Evolutionary conservation across 2,329 filamentous ascomycete species (phyloP).

Genomic region (Ascochyta lentis): DNA sequence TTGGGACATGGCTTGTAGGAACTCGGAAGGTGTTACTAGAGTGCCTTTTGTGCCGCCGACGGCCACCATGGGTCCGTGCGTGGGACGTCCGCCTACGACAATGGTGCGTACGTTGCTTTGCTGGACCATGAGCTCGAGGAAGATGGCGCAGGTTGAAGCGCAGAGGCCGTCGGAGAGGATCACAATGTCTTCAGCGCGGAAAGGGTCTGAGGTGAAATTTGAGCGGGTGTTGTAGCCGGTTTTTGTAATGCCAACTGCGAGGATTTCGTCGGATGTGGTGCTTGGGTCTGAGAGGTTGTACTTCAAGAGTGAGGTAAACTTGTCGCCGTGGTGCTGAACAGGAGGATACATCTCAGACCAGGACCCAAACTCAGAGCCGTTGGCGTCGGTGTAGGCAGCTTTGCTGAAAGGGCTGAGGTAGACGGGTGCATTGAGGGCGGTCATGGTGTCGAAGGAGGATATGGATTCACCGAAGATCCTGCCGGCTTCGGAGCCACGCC

Average conservation of each 20-base stretch:
- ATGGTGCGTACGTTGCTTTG: slow-evolving; percentile 53
- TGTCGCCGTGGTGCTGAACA: slow-evolving; percentile 38
- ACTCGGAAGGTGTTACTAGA: slow-evolving; percentile 37
- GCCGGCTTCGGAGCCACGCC: slow-evolving; percentile 52
- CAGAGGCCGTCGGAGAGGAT: slow-evolving; percentile 55
- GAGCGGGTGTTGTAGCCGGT: slow-evolving; percentile 38
- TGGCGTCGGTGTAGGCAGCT: slow-evolving; percentile 34
- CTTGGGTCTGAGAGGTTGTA: slow-evolving; percentile 49
- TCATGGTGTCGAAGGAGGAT: slow-evolving; percentile 25
- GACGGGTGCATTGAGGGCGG: slow-evolving; percentile 25
- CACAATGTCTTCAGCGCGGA: slow-evolving; percentile 48
- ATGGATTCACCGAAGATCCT: slow-evolving; percentile 37
- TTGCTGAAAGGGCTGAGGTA: slow-evolving; percentile 47
- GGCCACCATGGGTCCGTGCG: slow-evolving; percentile 50
- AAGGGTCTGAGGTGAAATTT: slow-evolving; percentile 43
- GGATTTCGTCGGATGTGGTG: slow-evolving; percentile 39
- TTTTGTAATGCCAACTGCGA: slow-evolving; percentile 37
- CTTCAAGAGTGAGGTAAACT: slow-evolving; percentile 49
- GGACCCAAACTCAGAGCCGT: slow-evolving; percentile 37
- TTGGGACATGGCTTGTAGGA: slow-evolving; percentile 29
- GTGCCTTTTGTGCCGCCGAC: slow-evolving; percentile 56
- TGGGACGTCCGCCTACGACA: slow-evolving; percentile 52
- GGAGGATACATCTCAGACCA: slow-evolving; percentile 51
- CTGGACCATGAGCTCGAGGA: slow-evolving; percentile 55
- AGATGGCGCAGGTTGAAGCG: slow-evolving; percentile 55